A percentile compares a stretch with the other conserved stretches of the same genome.
phyloP scores from a whole-genome alignment of 2,329 filamentous ascomycete genomes.

The Penicillium sclerotigenum region DNA sequence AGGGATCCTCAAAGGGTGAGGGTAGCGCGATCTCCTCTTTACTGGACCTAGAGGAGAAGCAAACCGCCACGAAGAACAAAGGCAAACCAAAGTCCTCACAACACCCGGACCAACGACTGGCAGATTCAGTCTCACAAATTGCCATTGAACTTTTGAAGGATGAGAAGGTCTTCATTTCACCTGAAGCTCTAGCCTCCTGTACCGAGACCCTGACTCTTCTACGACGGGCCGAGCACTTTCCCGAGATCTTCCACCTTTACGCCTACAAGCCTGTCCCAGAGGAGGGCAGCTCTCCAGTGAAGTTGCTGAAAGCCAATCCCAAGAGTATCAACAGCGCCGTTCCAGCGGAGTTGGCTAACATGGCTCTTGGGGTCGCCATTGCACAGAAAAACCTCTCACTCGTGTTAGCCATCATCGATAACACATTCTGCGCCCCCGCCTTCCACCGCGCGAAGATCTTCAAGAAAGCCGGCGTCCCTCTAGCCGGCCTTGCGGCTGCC shows the following conservation, averaged over 20 bases:
- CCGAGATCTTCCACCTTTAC: constrained; percentile 76
- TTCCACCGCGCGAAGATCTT: constrained; percentile 46
- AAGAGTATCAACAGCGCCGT: constrained; percentile 69
- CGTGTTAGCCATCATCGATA: constrained; percentile 73
- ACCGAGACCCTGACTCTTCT: constrained; percentile 72
- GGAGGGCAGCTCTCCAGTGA: constrained; percentile 57
- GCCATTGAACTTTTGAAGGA: constrained; percentile 71
- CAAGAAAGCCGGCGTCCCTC: constrained; percentile 39
- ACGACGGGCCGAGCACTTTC: constrained; percentile 70
- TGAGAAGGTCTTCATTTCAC: constrained; percentile 75
- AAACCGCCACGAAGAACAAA: constrained; percentile 15
- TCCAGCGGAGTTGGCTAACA: constrained; percentile 64
- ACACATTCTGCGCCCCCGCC: constrained; percentile 47
- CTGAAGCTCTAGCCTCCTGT: constrained; percentile 68
- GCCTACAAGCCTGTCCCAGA: constrained; percentile 74
- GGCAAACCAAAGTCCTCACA: constrained; percentile 25
- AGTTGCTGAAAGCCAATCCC: constrained; percentile 63
- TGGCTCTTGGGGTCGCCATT: constrained; percentile 76
- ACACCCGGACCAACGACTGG: constrained; percentile 36
- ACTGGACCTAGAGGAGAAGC: constrained; percentile 42
- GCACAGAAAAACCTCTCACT: constrained; percentile 72
- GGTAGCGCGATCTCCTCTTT: constrained; percentile 42
- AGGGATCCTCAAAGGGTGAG: constrained; percentile 22
- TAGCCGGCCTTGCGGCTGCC: constrained; percentile 38
- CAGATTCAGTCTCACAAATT: constrained; percentile 49